phyloP scores from a whole-genome alignment of 371 early-diverging fungal genomes.

The Homolaphlyctis polyrhiza region DNA sequence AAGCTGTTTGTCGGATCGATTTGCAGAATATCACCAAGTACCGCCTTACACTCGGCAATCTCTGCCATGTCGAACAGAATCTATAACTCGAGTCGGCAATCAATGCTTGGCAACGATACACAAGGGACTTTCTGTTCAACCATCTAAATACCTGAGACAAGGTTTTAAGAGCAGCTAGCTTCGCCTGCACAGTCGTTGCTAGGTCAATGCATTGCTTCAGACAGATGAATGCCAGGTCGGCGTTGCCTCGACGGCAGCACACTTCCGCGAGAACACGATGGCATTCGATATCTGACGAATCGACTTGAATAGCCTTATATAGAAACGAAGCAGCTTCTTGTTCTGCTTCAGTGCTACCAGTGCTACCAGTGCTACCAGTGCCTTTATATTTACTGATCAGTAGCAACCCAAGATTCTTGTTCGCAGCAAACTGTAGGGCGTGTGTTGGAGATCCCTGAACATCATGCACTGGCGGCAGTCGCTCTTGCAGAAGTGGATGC shows the following conservation, averaged over 20 bases:
- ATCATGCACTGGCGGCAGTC: conserved; percentile 3
- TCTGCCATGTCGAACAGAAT: conserved; percentile 7
- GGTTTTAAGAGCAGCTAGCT: not conserved
- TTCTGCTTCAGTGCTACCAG: not conserved
- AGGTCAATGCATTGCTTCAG: not conserved
- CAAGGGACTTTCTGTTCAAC: too few species aligned
- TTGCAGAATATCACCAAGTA: not conserved
- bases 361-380: not conserved
- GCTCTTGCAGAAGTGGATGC: conserved; percentile 3
- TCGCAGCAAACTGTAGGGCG: conserved; percentile 9
- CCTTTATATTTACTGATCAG: not conserved
- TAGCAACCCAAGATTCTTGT: conserved; percentile 7
- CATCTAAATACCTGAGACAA: not conserved
- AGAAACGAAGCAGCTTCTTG: not conserved
- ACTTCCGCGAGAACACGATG: conserved; percentile 1
- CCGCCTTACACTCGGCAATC: not conserved
- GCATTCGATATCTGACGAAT: conserved; percentile 10
- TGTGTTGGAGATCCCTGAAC: conserved; percentile 12
- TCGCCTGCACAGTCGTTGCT: not conserved
- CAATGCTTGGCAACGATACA: not conserved
- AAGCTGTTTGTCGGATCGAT: too few species aligned
- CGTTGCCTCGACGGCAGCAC: not conserved
- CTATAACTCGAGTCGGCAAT: too few species aligned
- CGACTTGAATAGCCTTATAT: conserved; percentile 3
- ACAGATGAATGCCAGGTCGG: not conserved